Evolutionary conservation across 1,284 basidiomycete species (phyloP).

Genomic region (Irpex sp.): DNA sequence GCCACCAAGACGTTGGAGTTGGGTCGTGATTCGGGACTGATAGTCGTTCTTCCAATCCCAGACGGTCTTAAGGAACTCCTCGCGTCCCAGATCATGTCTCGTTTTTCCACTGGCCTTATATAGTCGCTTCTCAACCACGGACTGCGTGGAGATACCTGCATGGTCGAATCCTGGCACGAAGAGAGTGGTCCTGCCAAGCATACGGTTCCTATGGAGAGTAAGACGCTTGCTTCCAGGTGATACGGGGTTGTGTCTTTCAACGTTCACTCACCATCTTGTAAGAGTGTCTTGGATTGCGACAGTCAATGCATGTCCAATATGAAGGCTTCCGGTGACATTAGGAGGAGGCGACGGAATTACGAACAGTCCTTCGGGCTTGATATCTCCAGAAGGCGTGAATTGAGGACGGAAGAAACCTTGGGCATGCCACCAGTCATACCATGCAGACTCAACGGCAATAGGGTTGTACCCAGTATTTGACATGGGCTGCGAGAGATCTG

Average conservation of each 20-base stretch:
- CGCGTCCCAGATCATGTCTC: constrained; percentile 92
- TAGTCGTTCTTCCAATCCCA: constrained; percentile 99
- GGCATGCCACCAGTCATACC: constrained; percentile 98
- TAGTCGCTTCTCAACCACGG: constrained; percentile 93
- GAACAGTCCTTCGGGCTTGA: constrained; percentile 69
- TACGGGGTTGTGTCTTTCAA: neutral
- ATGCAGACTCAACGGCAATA: constrained; percentile 90
- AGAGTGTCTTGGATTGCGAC: constrained; percentile 90
- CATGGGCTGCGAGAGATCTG: constrained; percentile 89
- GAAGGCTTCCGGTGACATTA: constrained; percentile 97
- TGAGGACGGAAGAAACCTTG: constrained; percentile 90
- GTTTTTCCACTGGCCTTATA: constrained; percentile 84
- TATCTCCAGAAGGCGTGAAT: constrained; percentile 52
- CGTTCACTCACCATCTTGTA: constrained; percentile 72
- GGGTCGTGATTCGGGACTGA: constrained; percentile 87
- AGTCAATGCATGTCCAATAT: constrained; percentile 96
- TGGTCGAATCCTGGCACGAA: constrained; percentile 98
- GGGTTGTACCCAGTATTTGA: constrained; percentile 86
- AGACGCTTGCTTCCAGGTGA: neutral
- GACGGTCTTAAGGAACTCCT: constrained; percentile 89
- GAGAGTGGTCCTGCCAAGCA: constrained; percentile 91
- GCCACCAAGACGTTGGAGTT: constrained; percentile 87
- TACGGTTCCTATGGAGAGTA: constrained; percentile 74
- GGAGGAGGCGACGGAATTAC: constrained; percentile 93
- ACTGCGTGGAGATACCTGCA: constrained; percentile 98